These are phyloP conservation scores for Hypoxylon sp. DNA, from an alignment of 2,329 filamentous ascomycete genomes.

Conservation along the genomic window DNA sequence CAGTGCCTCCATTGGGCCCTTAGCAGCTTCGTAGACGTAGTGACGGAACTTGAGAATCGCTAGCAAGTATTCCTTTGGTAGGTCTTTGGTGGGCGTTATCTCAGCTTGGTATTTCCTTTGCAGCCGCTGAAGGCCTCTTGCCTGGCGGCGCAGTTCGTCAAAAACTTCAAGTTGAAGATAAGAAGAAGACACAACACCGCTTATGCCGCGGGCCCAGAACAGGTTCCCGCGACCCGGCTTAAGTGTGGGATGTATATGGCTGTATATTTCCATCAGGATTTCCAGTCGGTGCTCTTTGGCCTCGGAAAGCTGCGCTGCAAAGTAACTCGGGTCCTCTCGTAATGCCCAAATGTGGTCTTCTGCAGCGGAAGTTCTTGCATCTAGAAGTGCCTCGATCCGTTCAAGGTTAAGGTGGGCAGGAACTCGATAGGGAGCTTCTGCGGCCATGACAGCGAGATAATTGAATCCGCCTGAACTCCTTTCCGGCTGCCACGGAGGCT, in stretches of 20 bases:
- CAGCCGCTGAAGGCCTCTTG: slow-evolving; percentile 46
- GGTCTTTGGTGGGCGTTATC: slow-evolving; percentile 52
- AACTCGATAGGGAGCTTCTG: slow-evolving; percentile 65
- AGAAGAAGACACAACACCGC: slow-evolving; percentile 50
- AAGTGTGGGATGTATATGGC: slow-evolving; percentile 48
- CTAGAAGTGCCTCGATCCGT: slow-evolving; percentile 59
- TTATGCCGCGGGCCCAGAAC: slow-evolving; percentile 58
- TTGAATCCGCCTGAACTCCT: slow-evolving; percentile 51
- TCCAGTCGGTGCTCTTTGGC: slow-evolving; percentile 61
- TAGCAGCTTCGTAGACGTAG: slow-evolving; percentile 52
- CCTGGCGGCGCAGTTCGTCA: slow-evolving; percentile 54
- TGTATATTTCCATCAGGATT: slow-evolving; percentile 56
- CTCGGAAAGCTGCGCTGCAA: slow-evolving; percentile 59
- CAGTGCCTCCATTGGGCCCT: slow-evolving; percentile 50
- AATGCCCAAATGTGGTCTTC: slow-evolving; percentile 68
- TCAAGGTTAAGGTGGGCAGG: slow-evolving; percentile 61
- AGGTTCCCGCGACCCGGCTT: slow-evolving; percentile 26
- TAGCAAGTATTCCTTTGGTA: slow-evolving; percentile 56
- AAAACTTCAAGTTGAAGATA: slow-evolving; percentile 56
- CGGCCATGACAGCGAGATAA: slow-evolving; percentile 56
- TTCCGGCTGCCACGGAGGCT: slow-evolving; percentile 52
- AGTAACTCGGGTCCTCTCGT: slow-evolving; percentile 71
- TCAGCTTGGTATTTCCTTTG: slow-evolving; percentile 50
- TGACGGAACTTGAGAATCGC: slow-evolving; percentile 57
- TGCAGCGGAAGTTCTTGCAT: slow-evolving; percentile 56